Evolutionary conservation across 441 rosid genomes (phyloP), one percentile per base, ranked within the genome.

Genomic region (Arabidopsis lyrata): DNA sequence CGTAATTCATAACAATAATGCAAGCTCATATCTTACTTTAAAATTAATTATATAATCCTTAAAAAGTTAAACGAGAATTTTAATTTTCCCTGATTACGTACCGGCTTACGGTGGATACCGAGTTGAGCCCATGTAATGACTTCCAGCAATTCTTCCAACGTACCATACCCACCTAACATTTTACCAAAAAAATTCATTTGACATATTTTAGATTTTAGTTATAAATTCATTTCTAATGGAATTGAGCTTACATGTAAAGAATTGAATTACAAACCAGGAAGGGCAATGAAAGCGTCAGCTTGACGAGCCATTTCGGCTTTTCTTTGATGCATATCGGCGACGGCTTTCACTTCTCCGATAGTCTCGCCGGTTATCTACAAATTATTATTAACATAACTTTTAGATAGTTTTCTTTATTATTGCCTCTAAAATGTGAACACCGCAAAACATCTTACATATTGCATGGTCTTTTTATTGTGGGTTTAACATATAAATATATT

Each of bases 91-190:
- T 41, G 68, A 66, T 76, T 49, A 45, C 83, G 82, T 82, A 87
- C 91, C 45, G 93, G 93, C 80, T 88, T 88, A 45, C 78, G 75
- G 81, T 88, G 93, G 77, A 88, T 88, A 36, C 93, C 88, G 13
- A 88, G 91, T 80, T 88, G 93, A 39, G 91, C 88, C 93, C 93
- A 86, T 42, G 93, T 88, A 76, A 88, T 88, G 70, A 86, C 90
- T 80, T 88, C 93, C 49, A 88, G 87, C 73, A 88, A 73, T 62
- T 88, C 93, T 72, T 88, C 93, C 3, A 88, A 86, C 44, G 93
- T 88, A 60, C 93, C 93, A 72, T 88, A 88, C 41, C 93, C 93
- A 81, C 93, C 93, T 88, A 69, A 74, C 47, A 32, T 18, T 53
- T 72, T 32, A 24, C 50, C 24, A 57, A 14, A 47, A 47, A 39